These are phyloP conservation scores for Thermomucor indicae-seudaticae DNA, from an alignment of 371 early-diverging fungal genomes.

Conservation along the genomic window DNA sequence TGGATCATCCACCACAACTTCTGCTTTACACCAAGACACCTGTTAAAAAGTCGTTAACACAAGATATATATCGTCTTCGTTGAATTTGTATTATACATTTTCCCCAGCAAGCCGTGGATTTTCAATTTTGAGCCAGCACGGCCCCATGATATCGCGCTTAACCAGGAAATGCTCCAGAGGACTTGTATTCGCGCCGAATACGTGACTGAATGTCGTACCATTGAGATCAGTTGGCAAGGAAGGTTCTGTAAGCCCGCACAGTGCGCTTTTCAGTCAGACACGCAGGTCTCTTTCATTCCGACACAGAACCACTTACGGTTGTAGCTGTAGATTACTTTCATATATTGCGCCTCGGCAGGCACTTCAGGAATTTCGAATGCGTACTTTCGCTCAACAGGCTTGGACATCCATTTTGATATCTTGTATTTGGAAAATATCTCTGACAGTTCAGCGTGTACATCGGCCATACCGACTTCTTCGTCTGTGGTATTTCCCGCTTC, in stretches of 20 bases:
- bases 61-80: background rate
- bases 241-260: slow-evolving; percentile 44
- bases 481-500: slow-evolving; percentile 53
- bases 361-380: slow-evolving; percentile 89
- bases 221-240: slow-evolving; percentile 61
- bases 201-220: slow-evolving; percentile 81
- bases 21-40: slow-evolving; percentile 86
- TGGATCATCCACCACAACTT: slow-evolving; percentile 65
- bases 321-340: slow-evolving; percentile 85
- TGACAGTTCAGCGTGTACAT: slow-evolving; percentile 78
- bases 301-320: slow-evolving; percentile 47
- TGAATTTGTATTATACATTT: slow-evolving; percentile 30
- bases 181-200: slow-evolving; percentile 86
- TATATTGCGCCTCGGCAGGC: slow-evolving; percentile 78
- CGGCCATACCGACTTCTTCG: slow-evolving; percentile 53
- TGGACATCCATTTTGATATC: slow-evolving; percentile 57
- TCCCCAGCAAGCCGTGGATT: slow-evolving; percentile 37
- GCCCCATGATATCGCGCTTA: slow-evolving; percentile 96
- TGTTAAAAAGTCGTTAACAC: slow-evolving; percentile 29
- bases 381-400: slow-evolving; percentile 79
- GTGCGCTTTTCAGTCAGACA: background rate
- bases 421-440: slow-evolving; percentile 46
- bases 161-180: slow-evolving; percentile 92
- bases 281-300: background rate
- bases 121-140: slow-evolving; percentile 85